Conservation (phyloP, 805 yeast species). For the Kodamaea fukazawae region DNA sequence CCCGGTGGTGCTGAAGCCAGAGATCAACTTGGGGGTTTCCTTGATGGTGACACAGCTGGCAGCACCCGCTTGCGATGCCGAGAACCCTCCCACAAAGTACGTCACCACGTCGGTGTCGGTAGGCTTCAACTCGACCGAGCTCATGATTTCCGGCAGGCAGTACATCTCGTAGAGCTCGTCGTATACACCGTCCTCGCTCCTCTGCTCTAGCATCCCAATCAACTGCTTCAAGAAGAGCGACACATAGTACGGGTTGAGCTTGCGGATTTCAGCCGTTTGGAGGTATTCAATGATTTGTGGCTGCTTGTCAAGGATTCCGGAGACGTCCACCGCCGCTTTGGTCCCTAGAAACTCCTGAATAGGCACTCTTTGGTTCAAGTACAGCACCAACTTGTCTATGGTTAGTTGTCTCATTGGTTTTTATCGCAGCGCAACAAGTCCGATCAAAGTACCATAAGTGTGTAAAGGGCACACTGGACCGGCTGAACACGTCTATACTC, state of each 20-base stretch:
- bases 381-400: slow-evolving; percentile 3
- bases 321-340: background rate
- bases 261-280: slow-evolving; percentile 16
- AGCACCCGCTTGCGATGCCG: slow-evolving; percentile 18
- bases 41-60: slow-evolving; percentile 34
- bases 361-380: slow-evolving; percentile 7
- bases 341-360: slow-evolving; percentile 2
- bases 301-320: slow-evolving; percentile 1
- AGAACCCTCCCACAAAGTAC: slow-evolving; percentile 29
- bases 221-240: slow-evolving; percentile 44
- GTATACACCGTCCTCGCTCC: slow-evolving; percentile 26
- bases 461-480: no score
- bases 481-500: no score
- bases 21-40: slow-evolving; percentile 63
- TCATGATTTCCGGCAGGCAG: slow-evolving; percentile 31
- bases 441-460: no score
- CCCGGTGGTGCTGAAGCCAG: slow-evolving; percentile 85
- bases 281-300: slow-evolving; percentile 1
- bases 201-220: slow-evolving; percentile 32
- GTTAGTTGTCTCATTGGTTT: background rate
- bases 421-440: no score
- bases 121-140: slow-evolving; percentile 31
- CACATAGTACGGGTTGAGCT: slow-evolving; percentile 51
- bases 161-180: slow-evolving; percentile 45
- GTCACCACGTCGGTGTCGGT: slow-evolving; percentile 37